Percentiles rank a stretch among this genome's conserved stretches.
phyloP scores from a whole-genome alignment of 257 asterid genomes.

The Leonotis leonurus region DNA sequence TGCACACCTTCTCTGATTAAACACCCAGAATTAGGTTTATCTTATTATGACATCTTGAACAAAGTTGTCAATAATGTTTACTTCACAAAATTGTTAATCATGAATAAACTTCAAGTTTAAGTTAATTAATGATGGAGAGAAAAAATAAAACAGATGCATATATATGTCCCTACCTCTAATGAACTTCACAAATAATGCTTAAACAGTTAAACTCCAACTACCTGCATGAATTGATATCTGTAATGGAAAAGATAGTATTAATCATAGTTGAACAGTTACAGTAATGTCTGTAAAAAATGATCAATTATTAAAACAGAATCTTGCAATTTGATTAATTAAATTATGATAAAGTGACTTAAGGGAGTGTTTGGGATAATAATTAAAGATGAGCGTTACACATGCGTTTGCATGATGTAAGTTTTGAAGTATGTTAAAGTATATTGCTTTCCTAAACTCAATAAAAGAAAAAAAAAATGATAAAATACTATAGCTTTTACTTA shows the following conservation, averaged over 20 bases:
- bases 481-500: neutral
- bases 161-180: slow-evolving; percentile 21
- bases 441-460: too few species aligned
- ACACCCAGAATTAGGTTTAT: slow-evolving; percentile 11
- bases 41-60: slow-evolving; percentile 17
- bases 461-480: neutral
- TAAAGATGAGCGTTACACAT: slow-evolving; percentile 18
- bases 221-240: neutral
- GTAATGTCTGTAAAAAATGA: neutral
- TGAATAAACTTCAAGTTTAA: slow-evolving; percentile 29
- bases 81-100: slow-evolving; percentile 24
- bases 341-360: neutral
- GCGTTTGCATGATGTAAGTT: slow-evolving; percentile 40
- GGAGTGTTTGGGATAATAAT: neutral
- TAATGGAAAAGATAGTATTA: neutral
- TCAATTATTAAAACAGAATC: neutral
- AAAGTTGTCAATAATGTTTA: slow-evolving; percentile 21
- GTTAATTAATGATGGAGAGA: slow-evolving; percentile 27
- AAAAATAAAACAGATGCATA: neutral
- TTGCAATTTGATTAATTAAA: neutral
- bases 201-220: neutral
- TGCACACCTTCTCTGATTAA: neutral
- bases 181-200: slow-evolving; percentile 1
- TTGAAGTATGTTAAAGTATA: too few species aligned
- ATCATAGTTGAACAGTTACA: neutral